Evolutionary conservation across 192 early-diverging fungal species (phyloP), one percentile per base, ranked within the genome.

Genomic region (Rhizoclosmatium globosum): DNA sequence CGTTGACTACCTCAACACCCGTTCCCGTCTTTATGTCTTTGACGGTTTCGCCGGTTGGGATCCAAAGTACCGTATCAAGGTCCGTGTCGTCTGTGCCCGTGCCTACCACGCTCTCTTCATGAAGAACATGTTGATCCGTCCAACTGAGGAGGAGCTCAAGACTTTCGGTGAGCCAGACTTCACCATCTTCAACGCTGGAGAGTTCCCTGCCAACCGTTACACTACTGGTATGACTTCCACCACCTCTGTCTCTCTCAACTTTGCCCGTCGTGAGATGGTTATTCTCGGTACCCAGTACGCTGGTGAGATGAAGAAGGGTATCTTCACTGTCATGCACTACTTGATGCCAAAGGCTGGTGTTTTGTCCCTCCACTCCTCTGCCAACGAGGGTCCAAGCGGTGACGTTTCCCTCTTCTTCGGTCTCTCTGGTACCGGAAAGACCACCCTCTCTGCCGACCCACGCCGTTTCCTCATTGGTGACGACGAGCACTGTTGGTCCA

Each of bases 401-500:
- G 96, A 98, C 84, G 95, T 97, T 21, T 95, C 97, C 39, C 85
- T 99, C 74, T 99, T 99, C 94, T 99, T 99, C 84, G 97, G 97
- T 78, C 91, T 98, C 23, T 97, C 95, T 23, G 97, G 96, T 70
- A 99, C 97, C 50, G 97, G 97, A 73, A 99, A 99, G 89, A 99
- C 97, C 72, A 99, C 97, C 39, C 90, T 99, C 60, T 95, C 94
- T 41, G 97, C 97, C 4, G 96, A 99, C 79, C 96, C 95, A 7
- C 92, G 88, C 81, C 94, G 97, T 50, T 89, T 90, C 78, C 85
- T 99, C 64, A 99, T 99, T 82, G 97, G 97, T 86, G 97, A 99
- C 86, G 97, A 99, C 87, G 97, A 99, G 87, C 97, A 99, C 86
- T 97, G 96, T 85, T 99, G 97, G 97, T 94, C 93, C n/a, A 94